Evolutionary conservation across 2,329 filamentous ascomycete genomes (phyloP), one percentile per base, ranked within the genome.

Genomic region (Ramichloridium luteum): DNA sequence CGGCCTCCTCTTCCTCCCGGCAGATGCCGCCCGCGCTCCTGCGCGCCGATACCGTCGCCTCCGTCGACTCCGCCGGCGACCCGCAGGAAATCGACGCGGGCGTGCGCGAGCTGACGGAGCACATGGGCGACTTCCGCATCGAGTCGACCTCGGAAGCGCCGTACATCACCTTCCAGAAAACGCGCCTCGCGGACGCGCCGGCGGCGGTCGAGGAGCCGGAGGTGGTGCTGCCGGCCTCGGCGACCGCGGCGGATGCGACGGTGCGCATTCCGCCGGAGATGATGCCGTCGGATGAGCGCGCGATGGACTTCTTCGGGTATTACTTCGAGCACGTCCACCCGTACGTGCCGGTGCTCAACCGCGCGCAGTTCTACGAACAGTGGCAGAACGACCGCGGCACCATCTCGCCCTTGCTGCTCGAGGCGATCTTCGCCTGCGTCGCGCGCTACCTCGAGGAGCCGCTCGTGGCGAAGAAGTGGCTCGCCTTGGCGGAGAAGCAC

Each of bases 311-410:
- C 52, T 93, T 96, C 53, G 76, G 90, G 23, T 79, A 93, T 26
- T 96, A 84, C 54, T 96, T 96, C 56, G 65, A 69, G 18, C 77
- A 94, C 45, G 80, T 94, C 17, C 90, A 96, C 49, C 86, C 86
- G 0, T 96, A 93, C 46, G 77, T 92, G 2, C 88, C 88, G 0
- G 84, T 96, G 3, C 62, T 96, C 32, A 86, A 90, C 59, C 81
- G 83, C 48, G 63, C 70, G 2, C 67, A 78, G 23, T 81, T 96
- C 47, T 93, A 90, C 49, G 77, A 84, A 26, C 85, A 94, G 59
- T 96, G 88, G 88, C 75, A 80, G 35, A 76, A 73, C 11, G 78
- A 85, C 39, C 72, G 82, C 36, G 72, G 79, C n/a, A 73, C 80
- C 0, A 85, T 96, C 16, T 94, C 90, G 0, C 86, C 88, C 1